Conservation (phyloP, 106 monocot species). For the Dendrobium chrysotoxum region DNA sequence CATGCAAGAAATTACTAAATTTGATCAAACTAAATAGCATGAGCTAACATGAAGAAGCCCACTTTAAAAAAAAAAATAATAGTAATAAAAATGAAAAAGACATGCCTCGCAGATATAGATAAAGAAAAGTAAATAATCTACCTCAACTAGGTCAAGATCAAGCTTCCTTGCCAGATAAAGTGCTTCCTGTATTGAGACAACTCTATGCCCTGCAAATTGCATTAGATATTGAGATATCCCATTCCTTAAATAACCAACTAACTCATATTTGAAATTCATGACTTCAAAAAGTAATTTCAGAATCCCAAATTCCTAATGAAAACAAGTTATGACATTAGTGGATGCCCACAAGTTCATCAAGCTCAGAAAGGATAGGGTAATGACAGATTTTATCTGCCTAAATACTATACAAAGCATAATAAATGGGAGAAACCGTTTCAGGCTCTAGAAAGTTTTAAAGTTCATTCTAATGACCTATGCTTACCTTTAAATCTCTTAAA, state of each 20-base stretch:
- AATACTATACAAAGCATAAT: background rate
- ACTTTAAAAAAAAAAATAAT: background rate
- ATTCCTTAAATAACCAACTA: background rate
- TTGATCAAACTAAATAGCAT: too few relatives aligned
- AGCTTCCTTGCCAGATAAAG: slow-evolving; percentile 53
- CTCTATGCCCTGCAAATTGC: slow-evolving; percentile 45
- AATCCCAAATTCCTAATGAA: background rate
- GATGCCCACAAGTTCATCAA: background rate
- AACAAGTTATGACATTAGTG: background rate
- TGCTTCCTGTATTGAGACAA: slow-evolving; percentile 62
- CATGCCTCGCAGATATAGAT: background rate
- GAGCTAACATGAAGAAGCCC: too few relatives aligned
- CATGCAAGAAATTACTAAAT: too few relatives aligned
- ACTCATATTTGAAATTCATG: background rate
- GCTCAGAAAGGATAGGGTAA: background rate
- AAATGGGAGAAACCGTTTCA: background rate
- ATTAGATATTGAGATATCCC: background rate
- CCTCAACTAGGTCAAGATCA: slow-evolving; percentile 82
- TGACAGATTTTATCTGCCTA: background rate
- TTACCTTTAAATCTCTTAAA: background rate
- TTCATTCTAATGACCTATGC: background rate
- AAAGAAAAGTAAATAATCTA: slow-evolving; percentile 14
- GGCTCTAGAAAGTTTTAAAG: background rate
- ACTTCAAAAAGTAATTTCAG: background rate
- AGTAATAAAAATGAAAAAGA: background rate